These are phyloP conservation scores for Penicillium dipodomyicola DNA, from an alignment of 495 filamentous ascomycete species.

Conservation along the genomic window DNA sequence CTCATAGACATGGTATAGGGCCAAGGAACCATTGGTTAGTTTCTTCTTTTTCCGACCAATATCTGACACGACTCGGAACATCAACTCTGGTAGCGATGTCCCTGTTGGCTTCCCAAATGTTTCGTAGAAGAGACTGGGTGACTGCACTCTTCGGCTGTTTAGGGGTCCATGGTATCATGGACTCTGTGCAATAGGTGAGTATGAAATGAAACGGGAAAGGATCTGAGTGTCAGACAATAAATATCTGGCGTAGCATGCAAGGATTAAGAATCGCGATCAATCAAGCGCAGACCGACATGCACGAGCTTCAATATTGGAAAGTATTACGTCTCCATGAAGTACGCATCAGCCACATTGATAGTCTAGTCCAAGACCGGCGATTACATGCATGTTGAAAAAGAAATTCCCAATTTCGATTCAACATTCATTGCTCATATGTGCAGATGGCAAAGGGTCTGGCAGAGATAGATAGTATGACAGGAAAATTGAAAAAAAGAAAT, in stretches of 20 bases:
- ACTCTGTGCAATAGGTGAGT: not conserved
- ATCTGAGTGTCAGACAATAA: not conserved
- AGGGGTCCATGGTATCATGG: not conserved
- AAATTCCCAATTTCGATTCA: constrained; percentile 11
- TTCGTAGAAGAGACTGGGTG: not conserved
- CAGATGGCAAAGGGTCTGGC: constrained; percentile 16
- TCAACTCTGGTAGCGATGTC: not conserved
- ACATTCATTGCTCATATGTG: constrained; percentile 17
- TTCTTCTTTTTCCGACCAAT: not conserved
- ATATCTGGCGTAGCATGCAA: not conserved
- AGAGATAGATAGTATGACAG: constrained; percentile 11
- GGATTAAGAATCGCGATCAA: not conserved
- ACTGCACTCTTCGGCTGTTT: not conserved
- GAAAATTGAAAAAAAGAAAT: constrained; percentile 9
- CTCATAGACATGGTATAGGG: not conserved
- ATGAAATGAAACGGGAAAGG: not conserved
- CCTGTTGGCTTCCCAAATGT: not conserved
- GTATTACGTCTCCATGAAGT: constrained; percentile 2
- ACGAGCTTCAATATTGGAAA: not conserved
- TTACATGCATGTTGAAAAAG: constrained; percentile 6
- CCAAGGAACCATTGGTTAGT: not conserved
- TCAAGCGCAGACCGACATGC: not conserved
- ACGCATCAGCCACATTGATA: constrained; percentile 3
- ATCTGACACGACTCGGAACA: not conserved
- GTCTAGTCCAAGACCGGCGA: constrained; percentile 2